Evolutionary conservation across 2,329 filamentous ascomycete genomes (phyloP), one percentile per base, ranked within the genome.

Genomic region (Xylaria digitata): DNA sequence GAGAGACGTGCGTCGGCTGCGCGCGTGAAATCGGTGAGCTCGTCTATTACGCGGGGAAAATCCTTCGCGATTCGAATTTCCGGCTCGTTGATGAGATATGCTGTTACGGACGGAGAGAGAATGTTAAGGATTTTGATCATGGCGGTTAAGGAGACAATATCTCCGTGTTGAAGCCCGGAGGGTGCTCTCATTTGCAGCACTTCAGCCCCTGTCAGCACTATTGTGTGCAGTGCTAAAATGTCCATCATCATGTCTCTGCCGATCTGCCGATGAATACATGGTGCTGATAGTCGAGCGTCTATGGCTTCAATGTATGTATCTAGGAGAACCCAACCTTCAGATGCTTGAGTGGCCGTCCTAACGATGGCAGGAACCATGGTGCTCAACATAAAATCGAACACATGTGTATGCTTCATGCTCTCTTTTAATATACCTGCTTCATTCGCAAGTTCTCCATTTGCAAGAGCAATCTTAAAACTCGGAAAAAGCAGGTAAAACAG

Each of bases 401-500:
- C 80, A 42, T 80, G 72, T 6, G 67, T 53, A 46, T 84, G 80
- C n/a, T 74, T 77, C 82, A 88, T 83, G n/a, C 84, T 84, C 61
- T 79, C 79, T 42, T 76, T 76, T 21, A 89, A 71, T 57, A 87
- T 82, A 5, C 64, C 70, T 32, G 80, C 75, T 71, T 88, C 84
- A 6, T 83, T 80, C 6, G 73, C 73, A n/a, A 88, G 78, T 57
- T 80, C 82, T 63, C 82, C 79, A 63, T 84, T 84, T 49, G 81
- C 80, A 2, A 89, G 74, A 0, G 85, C 84, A 59, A 84, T 77
- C 72, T 87, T 87, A 74, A 87, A 87, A 74, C 84, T 87, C 70
- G 85, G 85, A 72, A 83, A 84, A 1, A 89, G 78, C 64, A 87
- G 86, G 74, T 84, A 85, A 72, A 89, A 89, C 3, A 89, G 80